phyloP scores from a whole-genome alignment of 495 filamentous ascomycete species.

The Neurospora sp. region DNA sequence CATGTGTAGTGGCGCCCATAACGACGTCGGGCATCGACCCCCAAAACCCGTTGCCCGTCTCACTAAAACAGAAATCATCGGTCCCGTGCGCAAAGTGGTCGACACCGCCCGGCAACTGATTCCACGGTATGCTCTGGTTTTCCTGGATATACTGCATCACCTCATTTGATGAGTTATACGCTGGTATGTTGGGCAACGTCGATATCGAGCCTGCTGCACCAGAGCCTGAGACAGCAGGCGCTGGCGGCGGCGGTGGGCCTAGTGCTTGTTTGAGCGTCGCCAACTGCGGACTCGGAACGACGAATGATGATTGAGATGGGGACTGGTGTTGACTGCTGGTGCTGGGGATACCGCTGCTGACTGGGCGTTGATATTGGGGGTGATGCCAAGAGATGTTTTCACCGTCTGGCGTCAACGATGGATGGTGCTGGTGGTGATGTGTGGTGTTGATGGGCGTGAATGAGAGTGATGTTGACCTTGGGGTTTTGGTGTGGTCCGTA shows the following conservation, averaged over 20 bases:
- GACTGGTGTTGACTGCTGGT: slow-evolving; percentile 3
- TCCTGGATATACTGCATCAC: slow-evolving; percentile 20
- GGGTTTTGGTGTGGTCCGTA: slow-evolving; percentile 15
- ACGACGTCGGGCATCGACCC: slow-evolving; percentile 8
- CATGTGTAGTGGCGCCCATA: background rate
- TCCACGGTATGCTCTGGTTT: slow-evolving; percentile 24
- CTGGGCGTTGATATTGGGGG: background rate
- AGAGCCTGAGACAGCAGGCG: background rate
- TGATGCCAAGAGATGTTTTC: background rate
- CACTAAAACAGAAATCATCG: slow-evolving; percentile 9
- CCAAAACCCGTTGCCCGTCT: slow-evolving; percentile 19
- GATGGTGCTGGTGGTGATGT: slow-evolving; percentile 12
- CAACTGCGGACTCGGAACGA: slow-evolving; percentile 9
- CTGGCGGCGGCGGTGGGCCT: slow-evolving; percentile 5
- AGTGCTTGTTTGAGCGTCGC: slow-evolving; percentile 1
- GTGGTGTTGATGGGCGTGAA: slow-evolving; percentile 44
- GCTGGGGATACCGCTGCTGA: background rate
- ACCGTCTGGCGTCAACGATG: background rate
- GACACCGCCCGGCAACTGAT: slow-evolving; percentile 26
- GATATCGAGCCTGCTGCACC: background rate
- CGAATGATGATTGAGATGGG: slow-evolving; percentile 10
- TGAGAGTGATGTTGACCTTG: slow-evolving; percentile 23
- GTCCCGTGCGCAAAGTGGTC: slow-evolving; percentile 33
- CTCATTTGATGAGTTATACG: slow-evolving; percentile 12
- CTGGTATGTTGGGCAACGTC: slow-evolving; percentile 7